Percentiles rank a stretch among this genome's conserved stretches.
These are phyloP conservation scores for Vaccinium vitisidaea DNA, from an alignment of 148 eudicot genomes.

Conservation along the genomic window DNA sequence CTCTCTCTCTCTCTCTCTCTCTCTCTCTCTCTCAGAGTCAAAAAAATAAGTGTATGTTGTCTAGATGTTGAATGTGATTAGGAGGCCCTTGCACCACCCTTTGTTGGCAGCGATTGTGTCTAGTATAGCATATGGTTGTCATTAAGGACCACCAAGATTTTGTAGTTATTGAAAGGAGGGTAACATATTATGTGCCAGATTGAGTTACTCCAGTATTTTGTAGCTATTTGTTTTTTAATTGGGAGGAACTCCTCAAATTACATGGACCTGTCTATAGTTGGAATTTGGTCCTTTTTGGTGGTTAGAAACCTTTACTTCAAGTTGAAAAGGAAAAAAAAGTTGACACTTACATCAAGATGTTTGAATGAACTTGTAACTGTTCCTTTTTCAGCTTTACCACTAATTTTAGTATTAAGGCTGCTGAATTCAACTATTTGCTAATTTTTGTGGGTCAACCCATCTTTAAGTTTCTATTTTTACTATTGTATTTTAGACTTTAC, in stretches of 20 bases:
- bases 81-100: neutral
- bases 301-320: neutral
- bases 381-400: neutral
- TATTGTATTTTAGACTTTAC: neutral
- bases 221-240: neutral
- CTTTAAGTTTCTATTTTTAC: neutral
- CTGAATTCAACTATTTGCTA: neutral
- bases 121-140: neutral
- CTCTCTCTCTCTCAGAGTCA: neutral
- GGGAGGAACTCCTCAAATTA: constrained; percentile 9
- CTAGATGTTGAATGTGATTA: neutral
- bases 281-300: neutral
- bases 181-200: neutral
- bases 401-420: neutral
- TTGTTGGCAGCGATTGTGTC: neutral
- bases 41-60: neutral
- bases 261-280: neutral
- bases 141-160: neutral
- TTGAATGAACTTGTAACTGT: neutral
- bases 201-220: neutral
- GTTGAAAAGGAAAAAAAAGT: neutral
- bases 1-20: no score
- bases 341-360: neutral
- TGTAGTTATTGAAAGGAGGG: neutral
- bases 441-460: neutral